Evolutionary conservation across 2,329 filamentous ascomycete species (phyloP), one percentile per base, ranked within the genome.

Genomic region (Ophiocordyceps unilateralis): DNA sequence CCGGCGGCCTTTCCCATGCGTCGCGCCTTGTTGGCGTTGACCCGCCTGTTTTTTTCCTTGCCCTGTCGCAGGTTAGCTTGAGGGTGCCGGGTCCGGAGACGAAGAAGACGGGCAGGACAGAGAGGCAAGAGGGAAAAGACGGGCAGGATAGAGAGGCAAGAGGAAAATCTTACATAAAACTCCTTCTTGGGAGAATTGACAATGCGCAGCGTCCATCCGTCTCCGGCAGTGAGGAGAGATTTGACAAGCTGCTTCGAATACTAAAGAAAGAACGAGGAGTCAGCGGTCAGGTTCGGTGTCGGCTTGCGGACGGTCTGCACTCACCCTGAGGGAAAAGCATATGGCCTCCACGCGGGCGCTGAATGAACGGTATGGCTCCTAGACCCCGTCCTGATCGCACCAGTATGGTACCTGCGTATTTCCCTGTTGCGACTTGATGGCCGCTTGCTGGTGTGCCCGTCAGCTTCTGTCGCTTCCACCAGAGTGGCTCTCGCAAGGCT

Each of bases 191-290:
- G 54, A 28, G 51, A 50, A 43, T 55, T 56, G 12, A 51, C 54
- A 6, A 57, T 48, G 5, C 54, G 46, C 37, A 48, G 44, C 9
- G 43, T 44, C 54, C 53, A 56, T 2, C 50, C 50, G 11, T 51
- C 44, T 9, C 52, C 51, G 11, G 49, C 46, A 8, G 44, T 48
- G 12, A 57, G 41, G 9, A 56, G 48, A 14, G 51, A 54, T 45
- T 55, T 57, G 45, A 56, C 50, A 3, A 55, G 47, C 43, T 55
- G 53, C 45, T 57, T 56, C 3, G 50, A 55, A 19, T 43, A 41
- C 47, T 50, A 20, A 20, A 24, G 28, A 17, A 28, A 4, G 41
- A n/a, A 23, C 23, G 43, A 20, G n/a, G 17, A 36, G 32, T 36
- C 32, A 36, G 32, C n/a, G 2, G 17, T n/a, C 32, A 41, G 32